Evolutionary conservation across 352 stramenopile species (phyloP).

Genomic region (Phytophthora kernoviae): DNA sequence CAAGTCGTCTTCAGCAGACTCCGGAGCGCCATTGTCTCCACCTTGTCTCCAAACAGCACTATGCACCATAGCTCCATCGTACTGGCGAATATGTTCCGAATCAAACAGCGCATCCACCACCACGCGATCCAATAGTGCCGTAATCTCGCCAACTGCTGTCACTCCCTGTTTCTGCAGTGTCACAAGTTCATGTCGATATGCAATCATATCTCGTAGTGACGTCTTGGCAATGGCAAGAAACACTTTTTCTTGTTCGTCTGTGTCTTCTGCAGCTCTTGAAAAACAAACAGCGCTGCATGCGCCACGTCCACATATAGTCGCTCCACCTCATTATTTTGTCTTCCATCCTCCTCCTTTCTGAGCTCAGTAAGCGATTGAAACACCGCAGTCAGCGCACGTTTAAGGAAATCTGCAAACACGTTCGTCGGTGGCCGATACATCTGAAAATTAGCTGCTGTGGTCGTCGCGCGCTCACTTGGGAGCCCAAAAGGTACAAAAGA

Average conservation of each 20-base stretch:
- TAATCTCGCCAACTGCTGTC: constrained; percentile 10
- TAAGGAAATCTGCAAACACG: constrained; percentile 75
- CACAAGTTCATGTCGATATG: constrained; percentile 54
- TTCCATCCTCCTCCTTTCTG: not conserved
- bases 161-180: constrained; percentile 26
- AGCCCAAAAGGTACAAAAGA: constrained; percentile 75
- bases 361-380: constrained; percentile 20
- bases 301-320: constrained; percentile 48
- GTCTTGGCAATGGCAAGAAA: constrained; percentile 85
- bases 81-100: constrained; percentile 75
- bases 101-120: constrained; percentile 82
- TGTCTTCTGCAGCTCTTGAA: constrained; percentile 80
- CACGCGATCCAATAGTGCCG: constrained; percentile 55
- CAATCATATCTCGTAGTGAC: constrained; percentile 62
- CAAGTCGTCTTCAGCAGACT: constrained; percentile 14
- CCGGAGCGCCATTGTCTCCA: constrained; percentile 3
- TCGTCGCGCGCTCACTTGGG: constrained; percentile 2
- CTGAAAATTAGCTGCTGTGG: constrained; percentile 50
- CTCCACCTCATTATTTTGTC: constrained; percentile 1
- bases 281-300: constrained; percentile 61
- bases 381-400: constrained; percentile 45
- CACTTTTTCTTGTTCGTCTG: constrained; percentile 91
- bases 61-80: constrained; percentile 64
- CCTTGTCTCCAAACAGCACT: constrained; percentile 26
- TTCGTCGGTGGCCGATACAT: constrained; percentile 85